Base-by-base conservation (phyloP, 495 filamentous ascomycete species). In the Tuber magnatum region DNA sequence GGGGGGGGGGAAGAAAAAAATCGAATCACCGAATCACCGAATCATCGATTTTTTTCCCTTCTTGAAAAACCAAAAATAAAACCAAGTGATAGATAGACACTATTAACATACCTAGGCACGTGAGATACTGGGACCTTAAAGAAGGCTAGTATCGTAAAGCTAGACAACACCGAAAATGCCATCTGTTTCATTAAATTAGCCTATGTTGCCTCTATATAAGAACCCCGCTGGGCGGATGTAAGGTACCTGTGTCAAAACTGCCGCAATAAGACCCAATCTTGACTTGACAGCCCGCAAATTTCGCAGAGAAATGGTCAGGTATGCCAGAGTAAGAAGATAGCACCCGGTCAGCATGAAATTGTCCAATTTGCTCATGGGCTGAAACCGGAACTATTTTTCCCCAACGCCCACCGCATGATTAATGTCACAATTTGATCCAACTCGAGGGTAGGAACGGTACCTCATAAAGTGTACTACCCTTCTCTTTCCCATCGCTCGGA, bases 251-350 rank as follows among this genome's bases (percentile, higher is more conserved):
- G 83, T 85, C 65, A 90, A 78, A 71, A 91, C 88, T 14, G 91
- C 88, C n/a, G 88, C 81, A 75, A 90, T 88, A 42, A 93, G 85
- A 44, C 91, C 91, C 41, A 90, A 80, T 75, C 86, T 86, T 38
- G 91, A 92, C 81, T 91, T 92, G 77, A 93, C 85, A 18, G 91
- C 90, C 74, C 87, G 86, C 44, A 92, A 82, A 73, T 87, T 88
- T 43, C 87, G 87, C 69, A 93, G 83, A 68, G 86, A 89, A 48
- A 86, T 78, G 44, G 88, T 74, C 69, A 92, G 86, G 81, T 91
- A 91, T 41, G 87, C 46, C 22, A 88, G 78, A 69, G 88, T 87
- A 46, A 89, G 83, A 16, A 85, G 80, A 79, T 93, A 93, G 40
- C 88, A 89, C n/a, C 86, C 74, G 1, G 85, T 85, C 24, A 93